phyloP scores from a whole-genome alignment of 2,329 filamentous ascomycete genomes.

The Dactylella cylindrospora region DNA sequence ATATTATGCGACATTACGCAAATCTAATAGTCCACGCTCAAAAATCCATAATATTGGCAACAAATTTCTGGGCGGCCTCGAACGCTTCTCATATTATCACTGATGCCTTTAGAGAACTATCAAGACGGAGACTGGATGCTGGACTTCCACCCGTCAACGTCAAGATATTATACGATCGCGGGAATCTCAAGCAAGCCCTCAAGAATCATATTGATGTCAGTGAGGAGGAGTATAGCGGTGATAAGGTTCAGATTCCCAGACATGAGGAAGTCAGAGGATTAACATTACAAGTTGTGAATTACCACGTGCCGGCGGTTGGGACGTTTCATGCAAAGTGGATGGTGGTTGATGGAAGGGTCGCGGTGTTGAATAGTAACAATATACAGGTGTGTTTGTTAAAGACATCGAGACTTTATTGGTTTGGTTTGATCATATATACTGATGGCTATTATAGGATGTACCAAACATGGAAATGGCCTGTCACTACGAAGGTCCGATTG shows the following conservation, averaged over 20 bases:
- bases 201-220: constrained; percentile 66
- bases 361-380: constrained; percentile 74
- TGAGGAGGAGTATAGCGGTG: constrained; percentile 61
- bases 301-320: constrained; percentile 68
- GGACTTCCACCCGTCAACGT: constrained; percentile 64
- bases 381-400: constrained; percentile 56
- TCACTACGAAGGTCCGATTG: constrained; percentile 73
- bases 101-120: constrained; percentile 69
- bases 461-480: constrained; percentile 81
- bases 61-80: constrained; percentile 74
- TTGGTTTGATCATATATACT: neutral
- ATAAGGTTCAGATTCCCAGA: constrained; percentile 63
- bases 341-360: constrained; percentile 71
- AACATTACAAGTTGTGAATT: constrained; percentile 72
- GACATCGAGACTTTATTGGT: neutral
- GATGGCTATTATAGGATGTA: constrained; percentile 61
- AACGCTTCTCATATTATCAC: constrained; percentile 68
- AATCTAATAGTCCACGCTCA: constrained; percentile 74
- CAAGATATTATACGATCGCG: constrained; percentile 75
- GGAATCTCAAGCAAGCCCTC: constrained; percentile 64
- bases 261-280: constrained; percentile 69
- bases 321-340: constrained; percentile 79
- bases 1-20: constrained; percentile 72
- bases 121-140: constrained; percentile 58
- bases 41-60: constrained; percentile 71